These are phyloP conservation scores for Penicillium antarcticum DNA, from an alignment of 495 filamentous ascomycete genomes.

Conservation along the genomic window DNA sequence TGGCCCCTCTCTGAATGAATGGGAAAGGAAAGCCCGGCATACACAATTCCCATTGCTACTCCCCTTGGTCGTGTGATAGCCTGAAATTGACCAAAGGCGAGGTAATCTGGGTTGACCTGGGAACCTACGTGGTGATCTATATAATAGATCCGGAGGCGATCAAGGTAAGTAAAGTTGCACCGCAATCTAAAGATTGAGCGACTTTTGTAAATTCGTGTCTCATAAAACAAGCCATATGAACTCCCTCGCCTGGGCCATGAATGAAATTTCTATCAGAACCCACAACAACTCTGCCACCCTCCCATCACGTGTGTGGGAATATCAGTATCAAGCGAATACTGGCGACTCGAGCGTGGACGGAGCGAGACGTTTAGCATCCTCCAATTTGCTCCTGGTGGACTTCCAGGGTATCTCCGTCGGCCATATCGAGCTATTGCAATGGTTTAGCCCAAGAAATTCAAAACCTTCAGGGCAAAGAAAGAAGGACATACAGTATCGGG, in stretches of 20 bases:
- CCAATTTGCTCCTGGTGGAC: slow-evolving; percentile 99
- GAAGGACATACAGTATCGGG: slow-evolving; percentile 77
- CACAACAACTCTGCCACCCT: neutral
- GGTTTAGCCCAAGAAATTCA: slow-evolving; percentile 5
- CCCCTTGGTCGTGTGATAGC: too few relatives aligned
- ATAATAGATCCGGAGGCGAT: neutral
- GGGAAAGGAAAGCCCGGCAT: too few relatives aligned
- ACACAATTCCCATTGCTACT: too few relatives aligned
- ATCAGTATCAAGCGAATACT: neutral
- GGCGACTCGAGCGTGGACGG: neutral
- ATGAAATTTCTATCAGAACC: neutral
- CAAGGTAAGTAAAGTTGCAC: neutral
- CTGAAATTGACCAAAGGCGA: too few relatives aligned
- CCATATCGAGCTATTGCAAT: slow-evolving; percentile 79
- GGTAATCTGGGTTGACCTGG: too few relatives aligned
- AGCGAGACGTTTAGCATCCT: slow-evolving; percentile 41
- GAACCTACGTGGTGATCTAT: too few relatives aligned
- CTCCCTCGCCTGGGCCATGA: neutral
- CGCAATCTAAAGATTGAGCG: neutral
- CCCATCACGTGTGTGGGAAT: neutral
- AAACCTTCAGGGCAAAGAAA: neutral
- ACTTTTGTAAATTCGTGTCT: slow-evolving; percentile 6
- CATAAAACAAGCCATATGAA: slow-evolving; percentile 4
- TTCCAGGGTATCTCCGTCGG: slow-evolving; percentile 93
- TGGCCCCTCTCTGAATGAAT: too few relatives aligned